phyloP scores from a whole-genome alignment of 495 filamentous ascomycete genomes.

The Lasiosphaeria ovina region DNA sequence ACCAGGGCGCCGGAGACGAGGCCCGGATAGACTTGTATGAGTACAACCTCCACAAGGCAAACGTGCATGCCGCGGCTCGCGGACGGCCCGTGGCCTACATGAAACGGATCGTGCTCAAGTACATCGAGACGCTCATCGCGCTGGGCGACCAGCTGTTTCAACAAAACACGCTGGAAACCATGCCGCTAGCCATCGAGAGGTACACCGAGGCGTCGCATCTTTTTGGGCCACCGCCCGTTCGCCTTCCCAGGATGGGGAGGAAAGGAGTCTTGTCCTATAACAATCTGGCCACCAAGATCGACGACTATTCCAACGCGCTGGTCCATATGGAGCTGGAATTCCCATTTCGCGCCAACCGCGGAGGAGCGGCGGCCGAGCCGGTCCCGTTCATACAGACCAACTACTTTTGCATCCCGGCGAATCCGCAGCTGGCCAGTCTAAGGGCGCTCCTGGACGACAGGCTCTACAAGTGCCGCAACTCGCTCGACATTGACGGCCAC shows the following conservation, averaged over 20 bases:
- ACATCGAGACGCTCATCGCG: constrained; percentile 38
- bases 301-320: constrained; percentile 1
- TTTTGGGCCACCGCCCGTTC: constrained; percentile 21
- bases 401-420: constrained; percentile 35
- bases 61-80: constrained; percentile 16
- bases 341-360: background rate
- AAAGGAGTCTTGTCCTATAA: constrained; percentile 10
- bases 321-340: constrained; percentile 14
- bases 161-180: constrained; percentile 33
- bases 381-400: background rate
- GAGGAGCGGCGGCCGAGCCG: background rate
- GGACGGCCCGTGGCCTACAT: constrained; percentile 32
- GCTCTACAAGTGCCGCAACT: constrained; percentile 36
- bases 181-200: constrained; percentile 35
- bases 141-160: constrained; percentile 36
- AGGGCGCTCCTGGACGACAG: constrained; percentile 30
- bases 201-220: constrained; percentile 39
- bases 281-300: background rate
- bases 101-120: constrained; percentile 35
- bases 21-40: background rate
- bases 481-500: constrained; percentile 34
- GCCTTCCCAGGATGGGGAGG: constrained; percentile 15
- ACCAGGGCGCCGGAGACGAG: background rate
- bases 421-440: constrained; percentile 18
- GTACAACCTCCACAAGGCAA: background rate